Evolutionary conservation across 441 rosid genomes (phyloP).

Genomic region (Geranium incanum): DNA sequence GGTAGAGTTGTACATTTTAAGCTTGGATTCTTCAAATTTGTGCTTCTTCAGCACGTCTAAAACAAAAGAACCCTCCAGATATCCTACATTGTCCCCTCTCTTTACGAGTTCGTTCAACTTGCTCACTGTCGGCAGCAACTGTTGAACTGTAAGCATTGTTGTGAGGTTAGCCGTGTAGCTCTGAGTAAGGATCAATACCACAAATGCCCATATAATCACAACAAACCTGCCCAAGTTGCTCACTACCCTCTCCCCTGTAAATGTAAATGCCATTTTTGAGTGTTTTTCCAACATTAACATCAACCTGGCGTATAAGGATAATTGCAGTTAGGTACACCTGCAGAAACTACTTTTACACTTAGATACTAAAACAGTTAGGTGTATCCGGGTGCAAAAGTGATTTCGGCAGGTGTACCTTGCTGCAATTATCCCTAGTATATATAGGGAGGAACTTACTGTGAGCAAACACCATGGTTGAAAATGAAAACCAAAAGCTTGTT

Average conservation of each 20-base stretch:
- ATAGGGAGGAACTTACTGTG: conserved; percentile 10
- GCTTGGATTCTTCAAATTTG: conserved; percentile 33
- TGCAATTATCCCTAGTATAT: too few species aligned
- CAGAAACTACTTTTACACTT: too few species aligned
- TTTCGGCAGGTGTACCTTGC: too few species aligned
- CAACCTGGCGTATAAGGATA: too few species aligned
- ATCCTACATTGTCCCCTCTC: conserved; percentile 44
- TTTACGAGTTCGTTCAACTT: conserved; percentile 33
- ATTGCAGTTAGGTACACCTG: too few species aligned
- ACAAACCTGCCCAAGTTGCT: conserved; percentile 43
- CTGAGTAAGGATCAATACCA: conserved; percentile 48
- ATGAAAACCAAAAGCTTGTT: conserved; percentile 34
- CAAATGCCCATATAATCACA: conserved; percentile 54
- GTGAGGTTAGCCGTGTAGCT: conserved; percentile 58
- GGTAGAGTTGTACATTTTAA: conserved; percentile 24
- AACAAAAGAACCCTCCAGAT: conserved; percentile 37
- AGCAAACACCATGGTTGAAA: conserved; percentile 41
- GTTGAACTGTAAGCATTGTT: conserved; percentile 42
- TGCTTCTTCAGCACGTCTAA: conserved; percentile 27
- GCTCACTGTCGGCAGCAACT: conserved; percentile 33
- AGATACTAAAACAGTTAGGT: too few species aligned
- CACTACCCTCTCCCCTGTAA: conserved; percentile 23
- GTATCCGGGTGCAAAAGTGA: too few species aligned
- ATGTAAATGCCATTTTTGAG: too few species aligned
- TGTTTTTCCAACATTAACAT: too few species aligned